Evolutionary conservation across 306 rosid species (phyloP).

Genomic region (Sechiopsis laciniata): DNA sequence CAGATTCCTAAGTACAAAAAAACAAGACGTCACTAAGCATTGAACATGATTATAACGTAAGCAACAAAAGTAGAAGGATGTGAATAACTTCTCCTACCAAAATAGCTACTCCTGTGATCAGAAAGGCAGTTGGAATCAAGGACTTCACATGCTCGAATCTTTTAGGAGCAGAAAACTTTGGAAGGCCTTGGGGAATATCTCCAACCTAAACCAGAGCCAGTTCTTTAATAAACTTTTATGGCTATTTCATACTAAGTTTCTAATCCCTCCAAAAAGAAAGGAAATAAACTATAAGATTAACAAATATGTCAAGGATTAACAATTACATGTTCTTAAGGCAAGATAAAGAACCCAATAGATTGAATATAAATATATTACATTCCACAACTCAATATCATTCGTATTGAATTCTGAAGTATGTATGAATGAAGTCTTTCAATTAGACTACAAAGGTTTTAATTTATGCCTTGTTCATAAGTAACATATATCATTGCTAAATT

Average conservation of each 20-base stretch:
- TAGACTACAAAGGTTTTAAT: background rate
- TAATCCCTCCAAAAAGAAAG: background rate
- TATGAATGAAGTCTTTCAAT: slow-evolving; percentile 2
- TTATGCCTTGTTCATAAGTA: slow-evolving; percentile 5
- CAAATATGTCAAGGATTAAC: background rate
- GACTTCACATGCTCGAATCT: slow-evolving; percentile 55
- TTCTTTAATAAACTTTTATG: slow-evolving; percentile 19
- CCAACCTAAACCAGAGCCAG: slow-evolving; percentile 59
- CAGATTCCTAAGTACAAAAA: slow-evolving; percentile 66
- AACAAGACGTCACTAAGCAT: background rate
- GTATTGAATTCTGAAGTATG: background rate
- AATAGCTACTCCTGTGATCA: slow-evolving; percentile 93
- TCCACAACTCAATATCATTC: background rate
- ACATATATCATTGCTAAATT: background rate
- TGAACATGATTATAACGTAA: slow-evolving; percentile 10
- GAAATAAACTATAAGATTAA: background rate
- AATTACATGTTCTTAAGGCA: background rate
- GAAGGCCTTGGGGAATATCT: slow-evolving; percentile 91
- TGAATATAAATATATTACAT: no score
- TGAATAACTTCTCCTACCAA: slow-evolving; percentile 52
- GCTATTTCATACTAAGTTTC: background rate
- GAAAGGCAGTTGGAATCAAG: slow-evolving; percentile 85
- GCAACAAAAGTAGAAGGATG: slow-evolving; percentile 17
- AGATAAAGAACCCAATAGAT: background rate
- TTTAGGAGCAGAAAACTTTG: slow-evolving; percentile 75